Evolutionary conservation across 2,329 filamentous ascomycete species (phyloP).

Genomic region (Calonectria ilicicola): DNA sequence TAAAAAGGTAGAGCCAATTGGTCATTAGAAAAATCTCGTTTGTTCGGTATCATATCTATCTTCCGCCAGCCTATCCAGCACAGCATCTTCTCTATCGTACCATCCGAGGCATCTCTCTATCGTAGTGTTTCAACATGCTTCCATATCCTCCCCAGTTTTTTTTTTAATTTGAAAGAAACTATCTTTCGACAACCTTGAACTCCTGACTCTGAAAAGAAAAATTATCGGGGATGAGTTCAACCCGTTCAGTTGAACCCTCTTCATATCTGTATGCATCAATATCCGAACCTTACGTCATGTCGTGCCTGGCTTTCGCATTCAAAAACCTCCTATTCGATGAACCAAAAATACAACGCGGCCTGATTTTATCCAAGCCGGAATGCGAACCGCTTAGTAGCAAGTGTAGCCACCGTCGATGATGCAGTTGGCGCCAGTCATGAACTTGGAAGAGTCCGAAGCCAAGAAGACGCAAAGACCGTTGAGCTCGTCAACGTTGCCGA

Average conservation of each 20-base stretch:
- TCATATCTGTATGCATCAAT: conserved; percentile 9
- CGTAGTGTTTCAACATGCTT: conserved; percentile 21
- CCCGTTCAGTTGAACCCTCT: neutral
- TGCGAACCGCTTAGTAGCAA: conserved; percentile 60
- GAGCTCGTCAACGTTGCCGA: conserved; percentile 80
- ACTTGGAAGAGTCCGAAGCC: conserved; percentile 77
- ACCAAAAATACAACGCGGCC: neutral
- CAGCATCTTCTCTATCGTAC: conserved; percentile 22
- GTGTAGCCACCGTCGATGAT: conserved; percentile 79
- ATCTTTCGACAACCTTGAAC: conserved; percentile 28
- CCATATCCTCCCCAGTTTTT: conserved; percentile 11
- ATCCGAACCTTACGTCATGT: neutral
- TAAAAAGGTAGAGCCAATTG: conserved; percentile 5
- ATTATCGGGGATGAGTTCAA: conserved; percentile 4
- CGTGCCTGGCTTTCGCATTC: neutral
- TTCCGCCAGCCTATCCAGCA: neutral
- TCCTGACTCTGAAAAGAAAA: conserved; percentile 29
- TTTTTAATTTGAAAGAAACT: conserved; percentile 13
- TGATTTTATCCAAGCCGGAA: conserved; percentile 1
- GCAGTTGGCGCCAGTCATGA: conserved; percentile 83
- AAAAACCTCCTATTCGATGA: conserved; percentile 2
- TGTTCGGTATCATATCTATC: conserved; percentile 2
- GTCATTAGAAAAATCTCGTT: conserved; percentile 10
- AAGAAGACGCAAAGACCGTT: conserved; percentile 84
- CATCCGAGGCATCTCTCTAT: conserved; percentile 27